phyloP scores from a whole-genome alignment of 176 grass and related monocot species.

The Tuctoria greenei region DNA sequence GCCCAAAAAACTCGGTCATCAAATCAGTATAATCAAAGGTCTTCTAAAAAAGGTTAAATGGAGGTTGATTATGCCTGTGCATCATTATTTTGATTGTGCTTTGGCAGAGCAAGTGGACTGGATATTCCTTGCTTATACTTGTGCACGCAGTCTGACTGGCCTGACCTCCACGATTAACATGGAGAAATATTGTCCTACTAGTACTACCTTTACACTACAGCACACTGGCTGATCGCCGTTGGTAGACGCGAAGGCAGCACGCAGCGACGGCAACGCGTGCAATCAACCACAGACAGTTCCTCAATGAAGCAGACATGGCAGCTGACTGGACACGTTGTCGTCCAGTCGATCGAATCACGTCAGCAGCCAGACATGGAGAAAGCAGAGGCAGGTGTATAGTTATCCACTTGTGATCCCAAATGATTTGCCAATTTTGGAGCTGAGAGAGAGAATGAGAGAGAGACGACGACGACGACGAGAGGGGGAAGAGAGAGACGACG shows the following conservation, averaged over 20 bases:
- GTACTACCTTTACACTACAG: too few relatives aligned
- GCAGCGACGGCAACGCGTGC: too few relatives aligned
- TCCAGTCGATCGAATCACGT: not conserved
- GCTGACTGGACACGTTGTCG: not conserved
- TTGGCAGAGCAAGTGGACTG: not conserved
- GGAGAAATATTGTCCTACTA: too few relatives aligned
- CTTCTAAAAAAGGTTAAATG: not conserved
- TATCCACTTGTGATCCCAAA: slow-evolving; percentile 7
- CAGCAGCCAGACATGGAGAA: slow-evolving; percentile 33
- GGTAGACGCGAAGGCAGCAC: too few relatives aligned
- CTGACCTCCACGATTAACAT: not conserved
- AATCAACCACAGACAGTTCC: too few relatives aligned
- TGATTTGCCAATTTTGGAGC: slow-evolving; percentile 41
- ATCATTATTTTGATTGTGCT: slow-evolving; percentile 2
- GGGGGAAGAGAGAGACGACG: too few relatives aligned
- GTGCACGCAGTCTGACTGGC: not conserved
- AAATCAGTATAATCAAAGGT: not conserved
- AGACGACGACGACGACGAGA: too few relatives aligned
- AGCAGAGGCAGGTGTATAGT: not conserved
- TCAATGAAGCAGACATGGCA: not conserved
- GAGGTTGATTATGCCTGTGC: not conserved
- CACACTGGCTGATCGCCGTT: too few relatives aligned
- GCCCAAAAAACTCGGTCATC: not conserved
- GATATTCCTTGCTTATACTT: not conserved
- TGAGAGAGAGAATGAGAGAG: not conserved